These are phyloP conservation scores for Trametes punicea DNA, from an alignment of 768 basidiomycete genomes.

Conservation along the genomic window DNA sequence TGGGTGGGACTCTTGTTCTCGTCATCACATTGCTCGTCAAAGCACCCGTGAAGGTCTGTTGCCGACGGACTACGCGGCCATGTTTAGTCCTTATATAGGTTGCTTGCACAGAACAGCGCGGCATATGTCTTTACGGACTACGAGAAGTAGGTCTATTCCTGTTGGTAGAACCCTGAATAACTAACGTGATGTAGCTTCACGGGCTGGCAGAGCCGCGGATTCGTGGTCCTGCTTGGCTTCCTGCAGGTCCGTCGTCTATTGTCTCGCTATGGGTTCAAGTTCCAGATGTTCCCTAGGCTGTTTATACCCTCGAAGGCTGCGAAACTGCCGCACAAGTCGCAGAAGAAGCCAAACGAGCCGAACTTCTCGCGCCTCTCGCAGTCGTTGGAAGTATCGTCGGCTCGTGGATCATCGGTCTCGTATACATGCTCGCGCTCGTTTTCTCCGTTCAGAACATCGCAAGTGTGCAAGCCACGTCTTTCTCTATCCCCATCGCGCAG, in stretches of 20 bases:
- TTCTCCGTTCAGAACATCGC: constrained; percentile 54
- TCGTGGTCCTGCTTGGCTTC: constrained; percentile 57
- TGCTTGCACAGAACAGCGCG: constrained; percentile 45
- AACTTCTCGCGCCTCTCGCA: constrained; percentile 54
- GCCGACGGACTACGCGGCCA: too few relatives aligned
- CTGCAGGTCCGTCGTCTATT: constrained; percentile 37
- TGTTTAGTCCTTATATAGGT: too few relatives aligned
- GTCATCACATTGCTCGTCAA: constrained; percentile 55
- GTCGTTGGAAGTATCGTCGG: constrained; percentile 55
- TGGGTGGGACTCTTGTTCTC: constrained; percentile 55
- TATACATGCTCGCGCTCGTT: constrained; percentile 56
- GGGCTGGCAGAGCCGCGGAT: constrained; percentile 50
- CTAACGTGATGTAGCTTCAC: constrained; percentile 41
- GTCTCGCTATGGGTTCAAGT: background rate
- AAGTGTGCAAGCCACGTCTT: constrained; percentile 45
- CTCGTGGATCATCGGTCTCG: constrained; percentile 54
- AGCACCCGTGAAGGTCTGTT: constrained; percentile 46
- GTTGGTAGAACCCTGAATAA: background rate
- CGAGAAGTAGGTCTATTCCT: constrained; percentile 40
- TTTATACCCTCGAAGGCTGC: constrained; percentile 59
- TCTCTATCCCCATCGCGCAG: constrained; percentile 59
- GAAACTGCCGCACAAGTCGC: constrained; percentile 64
- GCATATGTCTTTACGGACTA: constrained; percentile 54
- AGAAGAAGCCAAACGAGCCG: constrained; percentile 54
- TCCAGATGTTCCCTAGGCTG: constrained; percentile 35